Base-by-base conservation (phyloP, 768 basidiomycete genomes). In the Boletus vermiculosoides region DNA sequence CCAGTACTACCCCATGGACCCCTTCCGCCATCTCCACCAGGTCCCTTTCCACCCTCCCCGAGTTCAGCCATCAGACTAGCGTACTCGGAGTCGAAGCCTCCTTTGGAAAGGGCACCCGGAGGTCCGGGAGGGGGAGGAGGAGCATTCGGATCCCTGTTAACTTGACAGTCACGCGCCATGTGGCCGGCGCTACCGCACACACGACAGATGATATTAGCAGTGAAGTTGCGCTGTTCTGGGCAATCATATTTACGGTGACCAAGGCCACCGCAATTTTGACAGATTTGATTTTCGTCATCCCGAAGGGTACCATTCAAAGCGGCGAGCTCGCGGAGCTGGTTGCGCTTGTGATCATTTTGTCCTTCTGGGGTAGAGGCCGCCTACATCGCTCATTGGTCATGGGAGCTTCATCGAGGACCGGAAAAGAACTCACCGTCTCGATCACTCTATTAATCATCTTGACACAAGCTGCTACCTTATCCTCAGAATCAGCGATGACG, bases 181-280 rank as follows among this genome's bases (percentile, higher is more conserved):
- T 98, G 96, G 37, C 97, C 96, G 40, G 94, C 94, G 67, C 93
- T 95, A 59, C 96, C 96, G 73, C 97, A 99, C 67, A 95, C 86
- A 69, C 94, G 94, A 81, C 97, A 99, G 70, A 98, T 96, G 78
- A 99, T 95, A 79, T 96, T 96, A 77, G 97, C 97, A 64, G 93
- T 95, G 78, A 94, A 98, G 78, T 97, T 97, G 73, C 91, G 87
- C 74, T 97, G 93, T 76, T 98, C 93, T 18, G 95, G 94, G 73
- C 97, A 99, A 74, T 98, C 97, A 78, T 94, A 98, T 85, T 98
- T 95, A 75, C 96, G 89, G 71, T 98, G 95, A 57, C 94, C 94
- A 62, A 94, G 83, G 52, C 88, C 88, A 68, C 91, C 93, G 72
- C 92, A 95, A 69, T 96, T 96, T 77, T 98, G 95, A 77, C 97